Evolutionary conservation across 2,329 filamentous ascomycete species (phyloP), one percentile per base, ranked within the genome.

Genomic region (Colletotrichum cuscutae): DNA sequence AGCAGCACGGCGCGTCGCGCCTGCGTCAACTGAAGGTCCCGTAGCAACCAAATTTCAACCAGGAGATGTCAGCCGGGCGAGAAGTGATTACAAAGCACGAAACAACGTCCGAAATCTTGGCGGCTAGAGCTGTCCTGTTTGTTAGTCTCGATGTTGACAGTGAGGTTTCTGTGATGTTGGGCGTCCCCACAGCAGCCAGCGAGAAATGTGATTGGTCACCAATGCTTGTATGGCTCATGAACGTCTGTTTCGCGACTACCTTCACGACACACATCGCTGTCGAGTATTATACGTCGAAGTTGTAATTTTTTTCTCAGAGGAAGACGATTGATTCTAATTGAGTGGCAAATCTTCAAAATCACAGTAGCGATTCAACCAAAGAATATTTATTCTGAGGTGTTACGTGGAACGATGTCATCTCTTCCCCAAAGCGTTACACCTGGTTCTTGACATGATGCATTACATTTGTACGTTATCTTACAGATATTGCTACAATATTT

Each of bases 121-220:
- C 49, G 26, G 22, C 32, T 7, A n/a, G n/a, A 37, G 26, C 24
- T 62, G 22, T 28, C 9, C 42, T 19, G 15, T 57, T 37, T 7
- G 22, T 52, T 11, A 30, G 65, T 49, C 26, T 42, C 28, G 46
- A 30, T 57, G 59, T 46, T 69, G 59, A 65, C 46, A 61, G 66
- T 72, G 70, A 69, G 26, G 54, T 72, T 56, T 46, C 32, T 28
- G 32, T 60, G 66, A 49, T 64, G 65, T 70, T 60, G 26, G 22
- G 26, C 24, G 24, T 54, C 22, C 53, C 66, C 70, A 60, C 70
- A 13, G 6, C 19, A 13, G 7, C 28, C 7, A 37, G 12, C 8
- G 26, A 35, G 66, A 46, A 49, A 35, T 37, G 6, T 72, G 66
- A 72, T 72, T 72, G 70, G 70, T 7, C 60, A 56, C 8, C 12